Evolutionary conservation across 2,329 filamentous ascomycete species (phyloP), one percentile per base, ranked within the genome.

Genomic region (Bipolaris zeicola): DNA sequence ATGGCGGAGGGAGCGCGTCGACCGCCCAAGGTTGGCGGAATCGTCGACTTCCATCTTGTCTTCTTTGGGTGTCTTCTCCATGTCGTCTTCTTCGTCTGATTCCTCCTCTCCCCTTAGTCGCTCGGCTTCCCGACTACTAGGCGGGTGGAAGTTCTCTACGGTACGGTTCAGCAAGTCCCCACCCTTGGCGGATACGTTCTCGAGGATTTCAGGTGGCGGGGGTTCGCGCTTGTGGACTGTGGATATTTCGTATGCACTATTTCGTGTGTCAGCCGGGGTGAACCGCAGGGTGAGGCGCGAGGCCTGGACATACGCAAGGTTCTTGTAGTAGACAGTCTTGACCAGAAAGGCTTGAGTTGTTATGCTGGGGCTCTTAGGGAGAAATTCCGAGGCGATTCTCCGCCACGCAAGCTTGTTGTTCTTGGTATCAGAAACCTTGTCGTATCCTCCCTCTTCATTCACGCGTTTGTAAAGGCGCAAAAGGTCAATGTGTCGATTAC

Each of bases 281-380:
- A 42, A 38, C 11, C n/a, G 31, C 39, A 26, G n/a, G 13, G 44
- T 26, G n/a, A 24, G 22, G 26, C 16, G 42, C 49, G 38, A 48
- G 10, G 41, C 26, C 38, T 39, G 45, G 18, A 58, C 81, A 56
- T 73, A 83, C 80, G 89, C 89, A 42, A 96, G 84, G 68, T 94
- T 92, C 76, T 92, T 93, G 81, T 96, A 96, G 79, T 95, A 96
- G 61, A 90, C 87, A 53, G 90, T 89, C 79, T 96, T 96, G 53
- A 96, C 81, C 57, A 89, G 85, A 77, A 96, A 96, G 13, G 91
- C 92, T 57, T 92, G 87, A n/a, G 91, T 91, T 6, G 91, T 85
- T 58, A 91, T 87, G 71, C 94, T 92, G 18, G 60, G 66, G 53
- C 87, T 87, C 70, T 87, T 87, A 61, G 93, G 85, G 47, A 90